These are phyloP conservation scores for Parmelia sp. DNA, from an alignment of 495 filamentous ascomycete genomes.

Conservation along the genomic window DNA sequence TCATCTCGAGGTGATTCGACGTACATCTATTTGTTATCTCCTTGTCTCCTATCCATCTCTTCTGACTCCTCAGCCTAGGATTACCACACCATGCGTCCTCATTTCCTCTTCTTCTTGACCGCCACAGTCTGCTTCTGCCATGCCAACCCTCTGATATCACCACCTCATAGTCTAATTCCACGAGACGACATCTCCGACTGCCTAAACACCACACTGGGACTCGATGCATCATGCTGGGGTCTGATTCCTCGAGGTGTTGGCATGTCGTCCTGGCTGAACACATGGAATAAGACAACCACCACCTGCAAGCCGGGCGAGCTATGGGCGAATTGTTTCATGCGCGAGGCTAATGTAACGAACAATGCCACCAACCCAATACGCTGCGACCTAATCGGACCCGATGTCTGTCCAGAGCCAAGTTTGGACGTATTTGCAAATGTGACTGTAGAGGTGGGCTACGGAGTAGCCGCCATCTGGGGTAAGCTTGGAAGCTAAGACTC, in stretches of 20 bases:
- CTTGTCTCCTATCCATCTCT: not conserved
- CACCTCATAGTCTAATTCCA: not conserved
- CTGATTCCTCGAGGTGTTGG: not conserved
- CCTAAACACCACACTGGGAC: not conserved
- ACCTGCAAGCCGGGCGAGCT: constrained; percentile 1
- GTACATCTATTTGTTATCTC: no score
- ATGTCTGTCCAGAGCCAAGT: not conserved
- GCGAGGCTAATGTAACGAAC: not conserved
- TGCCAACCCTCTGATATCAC: not conserved
- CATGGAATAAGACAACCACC: not conserved
- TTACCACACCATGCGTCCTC: not conserved
- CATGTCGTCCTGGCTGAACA: not conserved
- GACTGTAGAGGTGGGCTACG: not conserved
- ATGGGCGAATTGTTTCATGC: constrained; percentile 7
- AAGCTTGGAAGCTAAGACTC: not conserved
- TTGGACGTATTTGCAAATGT: not conserved
- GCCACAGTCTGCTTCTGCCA: not conserved
- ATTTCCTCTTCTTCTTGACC: not conserved
- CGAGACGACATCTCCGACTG: not conserved
- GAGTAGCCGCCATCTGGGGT: not conserved
- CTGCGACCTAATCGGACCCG: not conserved
- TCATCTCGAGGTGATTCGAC: not conserved
- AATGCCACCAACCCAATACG: not conserved
- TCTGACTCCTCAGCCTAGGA: not conserved
- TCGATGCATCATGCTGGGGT: not conserved